Base-by-base conservation (phyloP, 73 alveolate species). In the Stentor roeselii region DNA sequence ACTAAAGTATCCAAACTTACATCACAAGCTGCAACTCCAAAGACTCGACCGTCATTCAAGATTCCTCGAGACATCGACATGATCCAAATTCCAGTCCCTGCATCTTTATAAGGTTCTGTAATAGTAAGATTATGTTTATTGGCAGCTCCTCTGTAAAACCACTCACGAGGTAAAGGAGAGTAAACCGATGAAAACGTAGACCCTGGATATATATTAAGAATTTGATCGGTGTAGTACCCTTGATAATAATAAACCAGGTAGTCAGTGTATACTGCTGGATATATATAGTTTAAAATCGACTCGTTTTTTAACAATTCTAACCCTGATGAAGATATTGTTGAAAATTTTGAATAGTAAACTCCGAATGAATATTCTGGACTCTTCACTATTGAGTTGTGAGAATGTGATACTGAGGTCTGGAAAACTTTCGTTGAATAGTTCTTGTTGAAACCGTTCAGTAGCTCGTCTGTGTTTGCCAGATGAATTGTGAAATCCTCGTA, bases 21-120 rank as follows among this genome's bases (percentile, higher is more conserved):
- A 67, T 67, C 80, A 14, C 42, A 36, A 2, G 41, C 80, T 67
- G 80, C 80, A 21, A 67, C 80, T 32, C 80, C 80, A 34, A 27
- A 67, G 67, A 50, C 6, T 21, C 15, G 35, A 2, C 74, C 74
- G 15, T 58, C 27, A 58, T 58, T 58, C 0, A 31, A 0, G 0
- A 58, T 58, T 21, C 35, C 74, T 58, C 35, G 15, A 58, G 74
- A 58, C 15, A 58, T 58, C 27, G 74, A 58, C 15, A 58, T 21
- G 15, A 58, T 58, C 74, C 15, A 31, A 1, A 21, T 2, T 58
- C 2, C 74, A 21, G 74, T 21, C 35, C 27, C 74, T 58, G 74
- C 27, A 2, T 58, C 74, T 58, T n/a, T 58, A 58, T 58, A 58
- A 58, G 74, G 74, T 31, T 58, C 74, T 21, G 74, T 58, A 21